Conservation (phyloP, 176 grass and related monocot species). For the Carex scoparia region DNA sequence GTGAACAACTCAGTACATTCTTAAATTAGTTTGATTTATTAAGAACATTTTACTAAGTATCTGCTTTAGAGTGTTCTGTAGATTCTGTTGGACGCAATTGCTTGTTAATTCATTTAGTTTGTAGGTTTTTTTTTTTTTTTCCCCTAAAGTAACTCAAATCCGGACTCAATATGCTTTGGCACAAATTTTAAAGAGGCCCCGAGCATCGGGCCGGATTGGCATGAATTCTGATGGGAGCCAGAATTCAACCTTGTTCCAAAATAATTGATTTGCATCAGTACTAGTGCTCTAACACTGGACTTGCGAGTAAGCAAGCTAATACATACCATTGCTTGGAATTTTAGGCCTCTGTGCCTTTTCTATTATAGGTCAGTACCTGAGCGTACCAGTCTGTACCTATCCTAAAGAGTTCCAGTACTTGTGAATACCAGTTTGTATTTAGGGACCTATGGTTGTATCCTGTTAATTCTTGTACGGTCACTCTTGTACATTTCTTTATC, state of each 20-base stretch:
- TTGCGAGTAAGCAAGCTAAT: too few relatives aligned
- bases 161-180: too few relatives aligned
- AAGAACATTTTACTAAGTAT: background rate
- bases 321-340: background rate
- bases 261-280: background rate
- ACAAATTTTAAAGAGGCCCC: too few relatives aligned
- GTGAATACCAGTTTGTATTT: background rate
- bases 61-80: background rate
- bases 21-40: background rate
- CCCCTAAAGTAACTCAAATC: too few relatives aligned
- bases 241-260: background rate
- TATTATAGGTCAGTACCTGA: background rate
- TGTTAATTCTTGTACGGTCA: background rate
- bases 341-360: background rate
- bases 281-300: background rate
- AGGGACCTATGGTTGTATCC: background rate
- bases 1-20: background rate
- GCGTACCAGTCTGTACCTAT: background rate
- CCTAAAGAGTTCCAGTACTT: background rate
- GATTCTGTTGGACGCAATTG: background rate
- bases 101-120: background rate
- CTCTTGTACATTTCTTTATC: too few relatives aligned
- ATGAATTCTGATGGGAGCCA: too few relatives aligned
- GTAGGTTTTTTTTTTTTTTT: background rate
- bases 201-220: too few relatives aligned